Conservation (phyloP, 306 rosid species). For the Inga leiocalycina region DNA sequence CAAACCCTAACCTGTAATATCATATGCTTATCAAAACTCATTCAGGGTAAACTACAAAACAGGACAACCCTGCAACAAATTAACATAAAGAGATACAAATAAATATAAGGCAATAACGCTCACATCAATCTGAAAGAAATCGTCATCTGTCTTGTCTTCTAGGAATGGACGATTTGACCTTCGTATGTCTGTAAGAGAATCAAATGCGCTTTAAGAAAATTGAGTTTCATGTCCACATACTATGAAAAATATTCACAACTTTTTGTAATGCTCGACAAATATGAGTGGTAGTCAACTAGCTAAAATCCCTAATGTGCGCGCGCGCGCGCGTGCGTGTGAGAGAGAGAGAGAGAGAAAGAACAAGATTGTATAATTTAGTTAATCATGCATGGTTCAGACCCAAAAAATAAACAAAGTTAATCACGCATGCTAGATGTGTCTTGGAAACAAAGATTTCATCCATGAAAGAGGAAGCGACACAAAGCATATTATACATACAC, state of each 20-base stretch:
- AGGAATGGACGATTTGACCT: slow-evolving; percentile 88
- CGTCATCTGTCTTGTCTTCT: slow-evolving; percentile 84
- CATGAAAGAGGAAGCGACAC: slow-evolving; percentile 7
- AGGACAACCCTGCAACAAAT: slow-evolving; percentile 1
- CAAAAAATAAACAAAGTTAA: not conserved
- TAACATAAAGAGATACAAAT: slow-evolving; percentile 5
- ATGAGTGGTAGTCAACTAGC: not conserved
- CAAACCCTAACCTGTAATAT: slow-evolving; percentile 77
- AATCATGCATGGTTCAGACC: not conserved
- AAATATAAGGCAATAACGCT: slow-evolving; percentile 32
- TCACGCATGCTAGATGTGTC: not conserved
- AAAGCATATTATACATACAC: not conserved
- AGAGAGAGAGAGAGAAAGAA: not conserved
- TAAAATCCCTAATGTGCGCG: not conserved
- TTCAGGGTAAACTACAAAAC: not conserved
- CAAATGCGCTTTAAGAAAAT: slow-evolving; percentile 11
- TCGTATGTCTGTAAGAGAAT: slow-evolving; percentile 70
- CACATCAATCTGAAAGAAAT: slow-evolving; percentile 95
- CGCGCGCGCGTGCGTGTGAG: too few species aligned
- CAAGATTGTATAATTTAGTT: not conserved
- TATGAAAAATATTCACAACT: slow-evolving; percentile 1
- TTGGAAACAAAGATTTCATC: not conserved
- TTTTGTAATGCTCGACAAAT: not conserved
- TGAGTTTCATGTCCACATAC: not conserved
- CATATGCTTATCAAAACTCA: slow-evolving; percentile 24